Evolutionary conservation across 2,329 filamentous ascomycete genomes (phyloP).

Genomic region (Colletotrichum neosansevieriae): DNA sequence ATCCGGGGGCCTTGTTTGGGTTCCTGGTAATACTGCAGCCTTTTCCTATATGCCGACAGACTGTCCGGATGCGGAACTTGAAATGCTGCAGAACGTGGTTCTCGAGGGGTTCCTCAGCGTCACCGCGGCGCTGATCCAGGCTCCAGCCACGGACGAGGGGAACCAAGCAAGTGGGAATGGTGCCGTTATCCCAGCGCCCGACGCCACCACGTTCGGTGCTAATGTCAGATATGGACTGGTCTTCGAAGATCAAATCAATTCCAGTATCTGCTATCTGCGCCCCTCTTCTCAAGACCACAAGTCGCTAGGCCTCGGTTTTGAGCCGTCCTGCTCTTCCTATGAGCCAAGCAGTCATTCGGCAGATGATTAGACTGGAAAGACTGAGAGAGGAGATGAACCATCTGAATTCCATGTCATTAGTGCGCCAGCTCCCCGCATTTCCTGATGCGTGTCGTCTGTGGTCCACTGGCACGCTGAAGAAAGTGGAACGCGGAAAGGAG

Average conservation of each 20-base stretch:
- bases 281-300: conserved; percentile 1
- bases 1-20: neutral
- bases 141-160: conserved; percentile 21
- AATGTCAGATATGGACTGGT: neutral
- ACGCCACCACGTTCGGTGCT: conserved; percentile 21
- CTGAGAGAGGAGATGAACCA: conserved; percentile 3
- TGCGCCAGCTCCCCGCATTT: conserved; percentile 12
- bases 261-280: neutral
- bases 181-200: neutral
- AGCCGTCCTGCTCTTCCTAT: too few species aligned
- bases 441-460: conserved; percentile 3
- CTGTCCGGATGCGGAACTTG: conserved; percentile 1
- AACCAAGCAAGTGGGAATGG: conserved; percentile 15
- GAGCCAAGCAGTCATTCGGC: neutral
- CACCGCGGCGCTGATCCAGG: conserved; percentile 2
- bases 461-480: conserved; percentile 7
- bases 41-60: conserved; percentile 10
- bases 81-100: conserved; percentile 7
- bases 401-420: conserved; percentile 21
- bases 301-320: neutral
- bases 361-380: neutral
- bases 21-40: neutral
- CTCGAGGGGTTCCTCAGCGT: conserved; percentile 6
- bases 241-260: neutral
- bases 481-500: conserved; percentile 9